Evolutionary conservation across 371 early-diverging fungal genomes (phyloP), one percentile per base, ranked within the genome.

Genomic region (Lichtheimia ornata): DNA sequence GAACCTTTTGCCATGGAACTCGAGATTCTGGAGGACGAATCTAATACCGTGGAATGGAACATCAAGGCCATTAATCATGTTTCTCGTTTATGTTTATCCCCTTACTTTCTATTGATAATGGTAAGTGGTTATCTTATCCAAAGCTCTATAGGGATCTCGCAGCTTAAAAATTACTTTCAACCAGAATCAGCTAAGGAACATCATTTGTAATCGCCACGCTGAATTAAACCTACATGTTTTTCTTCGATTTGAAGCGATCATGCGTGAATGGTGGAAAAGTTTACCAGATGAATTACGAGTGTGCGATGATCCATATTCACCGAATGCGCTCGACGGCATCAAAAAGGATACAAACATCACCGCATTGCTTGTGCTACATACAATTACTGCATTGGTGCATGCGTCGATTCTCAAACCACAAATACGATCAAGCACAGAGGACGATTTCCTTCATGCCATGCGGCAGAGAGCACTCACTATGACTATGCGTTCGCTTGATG

Each of bases 221-320:
- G 57, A 56, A 24, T 14, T 56, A 1, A 45, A 42, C 43, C 41
- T 56, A 17, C 44, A 56, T 3, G 22, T 45, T 1, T 43, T 56
- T 15, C 6, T 56, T 14, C 57, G 57, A 14, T 45, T 56, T 14
- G 42, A 18, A 17, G 45, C 40, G 5, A 1, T 27, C 13, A 18
- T 56, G 13, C 40, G 22, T 1, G 57, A 56, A 56, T 56, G 57
- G 57, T 56, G 57, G 57, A 7, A 4, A n/a, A 22, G 27, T 13
- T n/a, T 56, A 18, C 57, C 57, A 28, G 27, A 43, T 14, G n/a
- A 56, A 17, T 17, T 56, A 9, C 42, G 43, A 7, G 14, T 56
- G 11, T 56, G 45, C 25, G 57, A 56, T 2, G 57, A 56, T 17
- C 57, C 57, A 14, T 56, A 41, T 27, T n/a, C 13, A 14, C n/a